Evolutionary conservation across 305 asterid genomes (phyloP), one percentile per base, ranked within the genome.

Genomic region (Solanum chacoense): DNA sequence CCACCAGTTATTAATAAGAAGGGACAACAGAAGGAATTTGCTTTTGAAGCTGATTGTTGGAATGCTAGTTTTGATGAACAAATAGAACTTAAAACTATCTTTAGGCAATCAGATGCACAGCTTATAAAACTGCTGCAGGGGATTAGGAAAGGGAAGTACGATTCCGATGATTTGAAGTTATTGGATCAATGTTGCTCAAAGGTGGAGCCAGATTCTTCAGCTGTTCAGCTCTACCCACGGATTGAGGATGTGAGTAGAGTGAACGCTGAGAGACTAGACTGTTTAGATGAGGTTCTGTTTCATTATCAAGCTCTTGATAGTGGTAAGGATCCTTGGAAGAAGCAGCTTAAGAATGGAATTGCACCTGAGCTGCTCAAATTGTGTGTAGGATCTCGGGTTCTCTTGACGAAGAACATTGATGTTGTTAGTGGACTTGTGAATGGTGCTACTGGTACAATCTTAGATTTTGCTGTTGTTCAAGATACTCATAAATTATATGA

Each of bases 31-130:
- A 95, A 91, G 88, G 91, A 90, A 26, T 96, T 91, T 79, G 95
- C 98, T 22, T 96, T 96, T 31, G 98, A 96, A 92, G 95, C 99
- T 31, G 95, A 92, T 84, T 94, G 95, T 83, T 95, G 99, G 99
- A 73, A 89, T 75, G 87, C 89, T 24, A 94, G 95, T 87, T 95
- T 96, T 78, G 94, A 94, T 42, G 31, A 92, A 85, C 94, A 94
- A 87, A 90, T 95, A 76, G 96, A 94, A 91, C 96, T 95, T 35
- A 91, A 91, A 13, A 89, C 55, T 2, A 91, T 93, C 87, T 94
- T 94, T 91, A 95, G 99, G 91, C 99, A 96, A 67, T 91, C 97
- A 7, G 98, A 94, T 65, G 84, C 93, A 63, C 89, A 88, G 69
- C 94, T 95, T 8, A 89, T 95, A 36, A 94, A 90, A 85, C 71